phyloP scores from a whole-genome alignment of 371 early-diverging fungal species.

The Mortierella sp. region DNA sequence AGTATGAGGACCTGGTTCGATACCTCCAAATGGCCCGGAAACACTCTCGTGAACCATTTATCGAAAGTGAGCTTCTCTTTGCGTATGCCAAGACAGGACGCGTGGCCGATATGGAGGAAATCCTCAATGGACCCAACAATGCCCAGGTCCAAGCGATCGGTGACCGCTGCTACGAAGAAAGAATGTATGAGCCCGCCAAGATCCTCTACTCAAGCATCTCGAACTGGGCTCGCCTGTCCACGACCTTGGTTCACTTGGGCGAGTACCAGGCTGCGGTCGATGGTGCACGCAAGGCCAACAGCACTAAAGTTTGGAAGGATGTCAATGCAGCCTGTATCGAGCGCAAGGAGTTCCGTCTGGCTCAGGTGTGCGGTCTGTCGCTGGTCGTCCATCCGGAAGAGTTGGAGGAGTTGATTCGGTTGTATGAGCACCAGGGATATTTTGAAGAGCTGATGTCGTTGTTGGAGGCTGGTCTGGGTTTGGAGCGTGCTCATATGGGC shows the following conservation, averaged over 20 bases:
- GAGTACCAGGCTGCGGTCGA: conserved; percentile 98
- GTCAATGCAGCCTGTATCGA: conserved; percentile 96
- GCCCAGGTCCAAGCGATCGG: conserved; percentile 94
- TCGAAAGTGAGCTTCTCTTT: conserved; percentile 95
- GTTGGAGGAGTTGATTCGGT: conserved; percentile 84
- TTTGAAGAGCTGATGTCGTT: conserved; percentile 91
- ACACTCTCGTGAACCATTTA: conserved; percentile 89
- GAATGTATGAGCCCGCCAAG: conserved; percentile 94
- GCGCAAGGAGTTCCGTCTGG: conserved; percentile 93
- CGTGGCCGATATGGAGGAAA: conserved; percentile 93
- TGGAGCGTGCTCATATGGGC: conserved; percentile 99
- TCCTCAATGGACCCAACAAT: conserved; percentile 91
- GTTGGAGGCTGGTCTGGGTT: conserved; percentile 92
- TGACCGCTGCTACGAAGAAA: conserved; percentile 94
- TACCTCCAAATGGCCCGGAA: conserved; percentile 95
- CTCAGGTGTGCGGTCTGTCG: conserved; percentile 97
- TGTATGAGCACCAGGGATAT: conserved; percentile 90
- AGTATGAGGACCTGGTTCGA: conserved; percentile 92
- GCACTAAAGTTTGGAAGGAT: conserved; percentile 97
- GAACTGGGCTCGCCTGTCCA: conserved; percentile 96
- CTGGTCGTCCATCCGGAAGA: conserved; percentile 98
- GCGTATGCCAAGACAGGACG: conserved; percentile 95
- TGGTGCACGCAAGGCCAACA: conserved; percentile 97
- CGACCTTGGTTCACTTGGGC: conserved; percentile 93
- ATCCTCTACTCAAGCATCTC: conserved; percentile 93